phyloP scores from a whole-genome alignment of 169 alveolate genomes.

The Plasmodium knowlesi region DNA sequence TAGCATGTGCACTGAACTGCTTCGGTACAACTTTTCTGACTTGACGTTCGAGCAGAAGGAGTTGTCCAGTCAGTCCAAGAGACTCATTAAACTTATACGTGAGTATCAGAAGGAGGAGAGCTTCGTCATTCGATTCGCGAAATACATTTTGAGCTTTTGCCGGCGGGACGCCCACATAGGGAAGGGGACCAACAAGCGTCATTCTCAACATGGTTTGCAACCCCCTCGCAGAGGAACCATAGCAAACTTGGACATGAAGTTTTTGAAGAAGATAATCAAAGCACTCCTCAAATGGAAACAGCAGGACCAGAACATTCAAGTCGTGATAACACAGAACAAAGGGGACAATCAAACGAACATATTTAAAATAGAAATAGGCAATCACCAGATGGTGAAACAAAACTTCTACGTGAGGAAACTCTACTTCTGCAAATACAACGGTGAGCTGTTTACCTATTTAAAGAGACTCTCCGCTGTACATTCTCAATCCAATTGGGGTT shows the following conservation, averaged over 20 bases:
- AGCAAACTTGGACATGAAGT: background rate
- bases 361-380: slow-evolving; percentile 8
- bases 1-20: slow-evolving; percentile 32
- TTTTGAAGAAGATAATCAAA: slow-evolving; percentile 8
- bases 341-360: background rate
- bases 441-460: slow-evolving; percentile 3
- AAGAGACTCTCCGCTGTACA: background rate
- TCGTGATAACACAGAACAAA: background rate
- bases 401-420: slow-evolving; percentile 37
- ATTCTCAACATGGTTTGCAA: background rate
- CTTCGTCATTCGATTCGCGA: background rate
- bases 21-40: slow-evolving; percentile 6
- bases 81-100: slow-evolving; percentile 10
- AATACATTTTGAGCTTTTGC: slow-evolving; percentile 14
- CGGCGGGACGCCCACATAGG: background rate
- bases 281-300: slow-evolving; percentile 29
- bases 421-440: slow-evolving; percentile 28
- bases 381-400: slow-evolving; percentile 14
- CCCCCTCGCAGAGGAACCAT: background rate
- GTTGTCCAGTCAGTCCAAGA: background rate
- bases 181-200: background rate
- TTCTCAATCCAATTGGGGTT: background rate
- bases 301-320: slow-evolving; percentile 20
- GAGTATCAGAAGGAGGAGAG: slow-evolving; percentile 16
- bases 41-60: background rate